Evolutionary conservation across 805 yeast species (phyloP).

Genomic region (Nakazawaea sp.): DNA sequence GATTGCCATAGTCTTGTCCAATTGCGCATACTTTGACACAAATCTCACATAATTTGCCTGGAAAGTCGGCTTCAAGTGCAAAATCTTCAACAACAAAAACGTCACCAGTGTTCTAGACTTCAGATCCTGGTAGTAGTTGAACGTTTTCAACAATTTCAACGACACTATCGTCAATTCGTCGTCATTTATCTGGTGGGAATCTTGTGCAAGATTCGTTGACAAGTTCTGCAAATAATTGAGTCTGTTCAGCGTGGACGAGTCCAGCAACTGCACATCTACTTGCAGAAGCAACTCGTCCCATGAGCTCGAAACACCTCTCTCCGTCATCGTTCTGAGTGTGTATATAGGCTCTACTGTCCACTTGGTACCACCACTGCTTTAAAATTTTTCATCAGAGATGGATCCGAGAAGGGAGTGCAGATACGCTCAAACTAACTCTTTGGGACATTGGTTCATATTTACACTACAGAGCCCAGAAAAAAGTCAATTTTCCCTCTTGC

Average conservation of each 20-base stretch:
- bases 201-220: not conserved
- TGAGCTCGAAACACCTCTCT: too few relatives aligned
- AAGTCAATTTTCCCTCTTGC: too few relatives aligned
- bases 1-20: constrained; percentile 38
- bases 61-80: constrained; percentile 25
- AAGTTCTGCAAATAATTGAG: not conserved
- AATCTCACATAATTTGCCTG: constrained; percentile 30
- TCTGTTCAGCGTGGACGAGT: constrained; percentile 4
- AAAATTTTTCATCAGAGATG: constrained; percentile 7
- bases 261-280: not conserved
- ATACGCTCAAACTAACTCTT: too few relatives aligned
- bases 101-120: constrained; percentile 37
- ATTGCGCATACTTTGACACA: constrained; percentile 25
- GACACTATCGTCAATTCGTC: constrained; percentile 23
- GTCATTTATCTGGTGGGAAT: not conserved
- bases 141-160: constrained; percentile 37
- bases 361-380: not conserved
- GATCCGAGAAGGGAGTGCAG: too few relatives aligned
- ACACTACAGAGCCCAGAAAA: too few relatives aligned
- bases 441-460: too few relatives aligned
- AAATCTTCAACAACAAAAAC: constrained; percentile 29
- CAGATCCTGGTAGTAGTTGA: constrained; percentile 42
- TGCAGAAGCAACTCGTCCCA: constrained; percentile 5
- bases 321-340: too few relatives aligned
- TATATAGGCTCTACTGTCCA: not conserved